Base-by-base conservation (phyloP, 208 protist genomes). In the Leishmania mexicana region DNA sequence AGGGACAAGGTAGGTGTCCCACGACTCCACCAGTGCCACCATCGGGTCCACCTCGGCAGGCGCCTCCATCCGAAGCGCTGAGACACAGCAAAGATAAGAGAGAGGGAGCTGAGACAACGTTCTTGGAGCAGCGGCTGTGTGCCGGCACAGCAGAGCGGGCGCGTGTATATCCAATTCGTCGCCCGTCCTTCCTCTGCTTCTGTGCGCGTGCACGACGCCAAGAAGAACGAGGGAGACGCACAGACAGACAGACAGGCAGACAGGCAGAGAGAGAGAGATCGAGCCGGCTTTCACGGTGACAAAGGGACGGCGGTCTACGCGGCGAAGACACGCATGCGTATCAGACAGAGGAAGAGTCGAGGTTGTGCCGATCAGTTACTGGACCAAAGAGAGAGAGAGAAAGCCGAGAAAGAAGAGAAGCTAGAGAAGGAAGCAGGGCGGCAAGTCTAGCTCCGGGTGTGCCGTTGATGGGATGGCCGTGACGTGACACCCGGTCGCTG, bases 1-100 rank as follows among this genome's bases (percentile, higher is more conserved):
- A 13, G 68, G 47, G 1, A 86, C 82, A 38, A 88, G 85, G 45
- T 78, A 85, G 7, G 85, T 88, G 45, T 86, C 79, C 85, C 85
- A 88, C 51, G 78, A 83, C 57, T 81, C 80, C 10, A 88, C 85
- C 24, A 88, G 64, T 45, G 75, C 76, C 82, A 86, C 76, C 70
- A 88, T 82, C 19, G 79, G 76, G 58, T 88, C 85, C 24, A 70
- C 68, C 21, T 87, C 83, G 40, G 42, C 42, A 28, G 79, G 24
- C 79, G 31, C 35, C 21, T 51, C 47, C 51, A 62, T 62, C 51
- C 28, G 60, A 35, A 0, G 51, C 53, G 49, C 49, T 11, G 31
- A 47, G 31, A 45, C 15, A 76, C 28, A 13, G 51, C 4, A 76
- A 57, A 31, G 35, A n/a, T 28, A 62, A 76, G 47, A 76, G 53